phyloP scores from a whole-genome alignment of 208 protist species.

The Endotrypanum monterogeii region DNA sequence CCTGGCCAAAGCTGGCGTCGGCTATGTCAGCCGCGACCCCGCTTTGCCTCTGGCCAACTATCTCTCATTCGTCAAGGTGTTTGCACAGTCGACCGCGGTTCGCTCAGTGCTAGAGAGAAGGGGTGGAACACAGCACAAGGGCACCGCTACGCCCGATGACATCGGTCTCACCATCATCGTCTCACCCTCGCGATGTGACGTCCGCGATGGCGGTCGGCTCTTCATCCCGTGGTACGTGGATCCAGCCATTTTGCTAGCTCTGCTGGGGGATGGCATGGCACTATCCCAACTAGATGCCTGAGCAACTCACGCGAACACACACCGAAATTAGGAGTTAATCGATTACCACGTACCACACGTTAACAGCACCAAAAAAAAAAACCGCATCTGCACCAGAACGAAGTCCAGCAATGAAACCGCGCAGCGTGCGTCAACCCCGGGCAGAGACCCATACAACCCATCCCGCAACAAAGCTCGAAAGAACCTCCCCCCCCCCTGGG shows the following conservation, averaged over 20 bases:
- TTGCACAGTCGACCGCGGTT: constrained; percentile 52
- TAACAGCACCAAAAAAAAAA: neutral
- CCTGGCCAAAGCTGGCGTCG: constrained; percentile 55
- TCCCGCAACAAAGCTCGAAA: no score
- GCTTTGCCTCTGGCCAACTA: constrained; percentile 70
- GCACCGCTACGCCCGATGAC: constrained; percentile 30
- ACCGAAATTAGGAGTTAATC: no score
- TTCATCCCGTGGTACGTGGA: constrained; percentile 85
- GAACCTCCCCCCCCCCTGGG: no score
- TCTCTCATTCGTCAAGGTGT: constrained; percentile 78
- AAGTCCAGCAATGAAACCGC: no score
- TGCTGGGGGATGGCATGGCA: constrained; percentile 31
- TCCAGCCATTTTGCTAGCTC: constrained; percentile 57
- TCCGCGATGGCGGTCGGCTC: constrained; percentile 76
- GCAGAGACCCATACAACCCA: no score
- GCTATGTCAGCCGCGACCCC: constrained; percentile 73
- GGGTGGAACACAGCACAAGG: constrained; percentile 11
- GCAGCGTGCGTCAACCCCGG: no score
- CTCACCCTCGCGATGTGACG: constrained; percentile 60
- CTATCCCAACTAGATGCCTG: neutral
- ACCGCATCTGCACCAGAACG: neutral
- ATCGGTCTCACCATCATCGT: constrained; percentile 69
- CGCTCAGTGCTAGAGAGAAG: constrained; percentile 43
- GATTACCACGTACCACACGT: neutral
- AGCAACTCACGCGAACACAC: no score